Conservation (phyloP, 2,329 filamentous ascomycete species). For the Orbilia blumenaviensis region DNA sequence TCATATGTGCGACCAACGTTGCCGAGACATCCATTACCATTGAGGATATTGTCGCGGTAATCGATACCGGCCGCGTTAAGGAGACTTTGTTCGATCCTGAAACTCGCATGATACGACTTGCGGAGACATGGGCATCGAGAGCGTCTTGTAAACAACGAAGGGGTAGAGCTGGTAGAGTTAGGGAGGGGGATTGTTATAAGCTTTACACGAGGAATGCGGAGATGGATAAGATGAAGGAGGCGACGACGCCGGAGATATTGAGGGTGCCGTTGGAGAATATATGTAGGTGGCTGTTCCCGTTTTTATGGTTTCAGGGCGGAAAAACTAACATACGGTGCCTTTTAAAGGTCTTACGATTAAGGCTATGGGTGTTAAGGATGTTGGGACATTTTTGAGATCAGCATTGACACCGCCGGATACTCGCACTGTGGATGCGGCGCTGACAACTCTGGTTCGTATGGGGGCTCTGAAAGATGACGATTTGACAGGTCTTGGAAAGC, state of each 20-base stretch:
- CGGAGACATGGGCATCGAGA: constrained; percentile 93
- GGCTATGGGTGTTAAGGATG: constrained; percentile 89
- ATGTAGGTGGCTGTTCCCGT: constrained; percentile 19
- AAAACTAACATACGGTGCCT: neutral
- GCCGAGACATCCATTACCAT: constrained; percentile 99
- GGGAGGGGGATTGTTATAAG: constrained; percentile 92
- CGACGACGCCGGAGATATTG: constrained; percentile 92
- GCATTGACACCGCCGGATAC: constrained; percentile 89
- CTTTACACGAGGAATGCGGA: constrained; percentile 89
- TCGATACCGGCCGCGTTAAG: constrained; percentile 94
- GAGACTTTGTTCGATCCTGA: constrained; percentile 92
- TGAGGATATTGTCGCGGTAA: constrained; percentile 93
- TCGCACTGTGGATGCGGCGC: constrained; percentile 83
- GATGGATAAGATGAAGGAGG: constrained; percentile 78
- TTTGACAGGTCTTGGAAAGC: constrained; percentile 87
- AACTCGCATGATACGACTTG: constrained; percentile 92
- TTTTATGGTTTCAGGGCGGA: too few relatives aligned
- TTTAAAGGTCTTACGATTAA: constrained; percentile 86
- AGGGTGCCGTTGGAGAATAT: constrained; percentile 80
- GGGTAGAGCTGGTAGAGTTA: constrained; percentile 91
- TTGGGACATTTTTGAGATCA: constrained; percentile 80
- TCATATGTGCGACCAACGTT: constrained; percentile 94
- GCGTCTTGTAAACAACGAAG: constrained; percentile 94
- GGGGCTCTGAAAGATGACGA: constrained; percentile 86
- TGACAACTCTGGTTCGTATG: constrained; percentile 81